Percentiles rank a stretch among this genome's conserved stretches.
phyloP scores from a whole-genome alignment of 2,329 filamentous ascomycete species.

The Elsinoe australis region DNA sequence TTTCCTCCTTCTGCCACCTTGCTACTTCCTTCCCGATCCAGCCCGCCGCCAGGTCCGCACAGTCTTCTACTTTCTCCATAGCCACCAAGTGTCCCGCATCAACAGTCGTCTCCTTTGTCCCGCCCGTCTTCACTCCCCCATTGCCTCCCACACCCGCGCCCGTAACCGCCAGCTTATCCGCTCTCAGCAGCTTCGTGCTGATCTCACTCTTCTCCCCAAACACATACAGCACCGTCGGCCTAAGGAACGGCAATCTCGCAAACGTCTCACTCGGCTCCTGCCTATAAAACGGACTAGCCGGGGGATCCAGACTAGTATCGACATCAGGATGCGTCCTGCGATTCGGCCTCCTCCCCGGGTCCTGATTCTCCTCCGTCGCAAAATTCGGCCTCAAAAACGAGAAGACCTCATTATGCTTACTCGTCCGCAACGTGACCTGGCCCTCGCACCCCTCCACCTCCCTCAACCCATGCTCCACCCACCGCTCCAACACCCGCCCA shows the following conservation, averaged over 20 bases:
- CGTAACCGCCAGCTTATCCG: conserved; percentile 56
- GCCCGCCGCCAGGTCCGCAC: conserved; percentile 46
- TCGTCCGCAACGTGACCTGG: conserved; percentile 66
- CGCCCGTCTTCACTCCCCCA: conserved; percentile 54
- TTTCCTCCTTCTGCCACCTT: conserved; percentile 30
- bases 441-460: conserved; percentile 34
- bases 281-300: conserved; percentile 55
- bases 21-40: conserved; percentile 33
- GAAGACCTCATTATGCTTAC: conserved; percentile 81
- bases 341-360: conserved; percentile 31
- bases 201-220: conserved; percentile 57
- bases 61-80: conserved; percentile 65
- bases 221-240: conserved; percentile 61
- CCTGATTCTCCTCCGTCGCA: conserved; percentile 21
- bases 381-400: conserved; percentile 62
- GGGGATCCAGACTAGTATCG: conserved; percentile 26
- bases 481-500: conserved; percentile 64
- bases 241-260: conserved; percentile 50
- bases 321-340: conserved; percentile 39
- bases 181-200: conserved; percentile 43
- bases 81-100: conserved; percentile 67
- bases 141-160: conserved; percentile 61
- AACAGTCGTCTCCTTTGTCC: conserved; percentile 59
- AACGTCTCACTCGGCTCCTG: conserved; percentile 55
- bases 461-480: conserved; percentile 68